Percentiles rank a stretch among this genome's conserved stretches.
Conservation (phyloP, 805 yeast genomes). For the Starmerella powellii region DNA sequence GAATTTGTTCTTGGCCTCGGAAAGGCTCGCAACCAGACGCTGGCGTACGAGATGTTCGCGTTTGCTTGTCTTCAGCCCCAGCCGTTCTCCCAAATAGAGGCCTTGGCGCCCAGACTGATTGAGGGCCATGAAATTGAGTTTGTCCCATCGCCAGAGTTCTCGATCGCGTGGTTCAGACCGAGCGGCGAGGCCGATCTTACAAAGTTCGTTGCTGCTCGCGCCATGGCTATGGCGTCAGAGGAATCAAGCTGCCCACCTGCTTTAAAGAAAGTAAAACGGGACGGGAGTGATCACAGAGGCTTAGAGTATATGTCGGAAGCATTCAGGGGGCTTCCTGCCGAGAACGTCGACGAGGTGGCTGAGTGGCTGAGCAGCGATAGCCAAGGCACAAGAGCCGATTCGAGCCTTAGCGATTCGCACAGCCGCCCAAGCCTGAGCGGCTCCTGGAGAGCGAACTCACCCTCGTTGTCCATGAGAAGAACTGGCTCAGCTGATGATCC, state of each 20-base stretch:
- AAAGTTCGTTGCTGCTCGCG: slow-evolving; percentile 9
- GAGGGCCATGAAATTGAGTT: slow-evolving; percentile 14
- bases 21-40: not conserved
- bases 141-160: not conserved
- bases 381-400: no score
- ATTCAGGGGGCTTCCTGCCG: not conserved
- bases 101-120: slow-evolving; percentile 1
- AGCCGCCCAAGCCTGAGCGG: no score
- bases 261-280: no score
- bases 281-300: not conserved
- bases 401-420: no score
- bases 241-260: not conserved
- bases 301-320: not conserved
- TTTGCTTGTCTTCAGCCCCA: slow-evolving; percentile 11
- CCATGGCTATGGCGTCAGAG: not conserved
- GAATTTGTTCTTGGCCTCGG: slow-evolving; percentile 3
- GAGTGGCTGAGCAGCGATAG: no score
- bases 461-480: no score
- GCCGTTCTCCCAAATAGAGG: not conserved
- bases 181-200: slow-evolving; percentile 10
- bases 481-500: not conserved
- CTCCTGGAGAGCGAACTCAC: no score
- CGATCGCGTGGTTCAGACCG: slow-evolving; percentile 10
- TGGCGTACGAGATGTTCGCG: slow-evolving; percentile 8
- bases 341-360: no score